Percentiles rank a stretch among this genome's conserved stretches.
These are phyloP conservation scores for Galerina marginata DNA, from an alignment of 768 basidiomycete species.

Conservation along the genomic window DNA sequence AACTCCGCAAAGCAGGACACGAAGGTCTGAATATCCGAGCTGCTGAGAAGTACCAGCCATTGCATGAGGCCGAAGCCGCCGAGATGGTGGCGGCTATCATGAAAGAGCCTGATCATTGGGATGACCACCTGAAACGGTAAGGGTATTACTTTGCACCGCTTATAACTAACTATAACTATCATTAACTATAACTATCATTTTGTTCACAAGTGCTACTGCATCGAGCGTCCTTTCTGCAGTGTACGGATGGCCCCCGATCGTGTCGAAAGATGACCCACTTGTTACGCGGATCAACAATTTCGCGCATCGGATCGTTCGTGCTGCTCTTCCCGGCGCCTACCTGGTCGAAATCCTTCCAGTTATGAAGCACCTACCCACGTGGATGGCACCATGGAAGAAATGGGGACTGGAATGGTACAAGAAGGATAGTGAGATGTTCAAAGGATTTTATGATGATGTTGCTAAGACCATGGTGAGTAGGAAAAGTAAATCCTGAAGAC, in stretches of 20 bases:
- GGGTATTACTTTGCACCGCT: neutral
- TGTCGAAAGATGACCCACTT: constrained; percentile 58
- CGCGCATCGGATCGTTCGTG: constrained; percentile 28
- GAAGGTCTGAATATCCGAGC: neutral
- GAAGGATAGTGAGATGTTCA: constrained; percentile 4
- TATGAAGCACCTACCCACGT: constrained; percentile 32
- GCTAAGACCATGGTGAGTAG: neutral
- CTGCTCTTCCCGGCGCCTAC: constrained; percentile 44
- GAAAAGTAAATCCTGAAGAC: neutral
- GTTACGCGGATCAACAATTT: constrained; percentile 61
- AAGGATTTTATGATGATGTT: constrained; percentile 1
- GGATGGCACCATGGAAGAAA: constrained; percentile 34
- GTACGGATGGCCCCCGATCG: constrained; percentile 65
- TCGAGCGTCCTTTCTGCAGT: constrained; percentile 45
- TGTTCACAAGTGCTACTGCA: neutral
- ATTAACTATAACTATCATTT: neutral
- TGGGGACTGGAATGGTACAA: constrained; percentile 7
- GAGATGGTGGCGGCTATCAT: neutral
- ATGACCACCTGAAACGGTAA: neutral
- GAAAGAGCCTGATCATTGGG: neutral
- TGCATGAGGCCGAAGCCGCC: neutral
- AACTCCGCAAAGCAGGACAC: neutral
- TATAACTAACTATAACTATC: neutral
- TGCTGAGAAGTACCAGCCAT: neutral
- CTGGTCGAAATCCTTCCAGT: constrained; percentile 21